phyloP scores from a whole-genome alignment of 768 basidiomycete genomes.

The Floccularia luteovirens region DNA sequence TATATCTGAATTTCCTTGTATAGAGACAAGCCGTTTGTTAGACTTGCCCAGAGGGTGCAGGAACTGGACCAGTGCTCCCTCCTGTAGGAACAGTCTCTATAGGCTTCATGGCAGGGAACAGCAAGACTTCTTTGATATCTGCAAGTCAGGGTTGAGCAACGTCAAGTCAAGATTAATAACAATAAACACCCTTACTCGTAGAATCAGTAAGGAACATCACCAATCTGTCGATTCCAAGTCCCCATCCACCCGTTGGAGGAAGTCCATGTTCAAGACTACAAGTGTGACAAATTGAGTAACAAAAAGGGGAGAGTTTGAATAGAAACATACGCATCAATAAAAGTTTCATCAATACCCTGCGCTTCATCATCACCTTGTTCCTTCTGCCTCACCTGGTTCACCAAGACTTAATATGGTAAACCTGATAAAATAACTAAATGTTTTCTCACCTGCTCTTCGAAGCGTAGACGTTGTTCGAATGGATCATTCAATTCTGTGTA shows the following conservation, averaged over 20 bases:
- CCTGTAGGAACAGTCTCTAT: conserved; percentile 31
- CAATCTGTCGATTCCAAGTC: conserved; percentile 89
- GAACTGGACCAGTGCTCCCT: conserved; percentile 16
- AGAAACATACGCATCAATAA: conserved; percentile 83
- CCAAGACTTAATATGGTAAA: conserved; percentile 1
- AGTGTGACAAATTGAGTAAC: conserved; percentile 2
- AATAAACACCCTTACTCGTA: conserved; percentile 52
- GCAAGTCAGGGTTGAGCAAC: conserved; percentile 4
- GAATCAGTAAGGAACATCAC: conserved; percentile 99
- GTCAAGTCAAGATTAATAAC: not conserved
- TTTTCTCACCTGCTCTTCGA: conserved; percentile 77
- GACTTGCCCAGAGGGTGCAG: conserved; percentile 24
- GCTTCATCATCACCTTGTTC: conserved; percentile 97
- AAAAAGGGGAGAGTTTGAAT: conserved; percentile 3
- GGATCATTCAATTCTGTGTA: conserved; percentile 99
- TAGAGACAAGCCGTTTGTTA: no score
- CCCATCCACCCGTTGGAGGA: conserved; percentile 97
- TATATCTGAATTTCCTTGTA: no score
- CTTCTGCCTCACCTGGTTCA: conserved; percentile 71
- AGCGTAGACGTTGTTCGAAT: conserved; percentile 90
- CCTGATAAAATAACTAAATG: not conserved
- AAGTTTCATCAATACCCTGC: conserved; percentile 94
- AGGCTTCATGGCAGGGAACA: conserved; percentile 98
- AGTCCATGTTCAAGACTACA: conserved; percentile 90
- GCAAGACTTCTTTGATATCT: conserved; percentile 95